Evolutionary conservation across 2,329 filamentous ascomycete genomes (phyloP), one percentile per base, ranked within the genome.

Genomic region (Colletotrichum endophyticum): DNA sequence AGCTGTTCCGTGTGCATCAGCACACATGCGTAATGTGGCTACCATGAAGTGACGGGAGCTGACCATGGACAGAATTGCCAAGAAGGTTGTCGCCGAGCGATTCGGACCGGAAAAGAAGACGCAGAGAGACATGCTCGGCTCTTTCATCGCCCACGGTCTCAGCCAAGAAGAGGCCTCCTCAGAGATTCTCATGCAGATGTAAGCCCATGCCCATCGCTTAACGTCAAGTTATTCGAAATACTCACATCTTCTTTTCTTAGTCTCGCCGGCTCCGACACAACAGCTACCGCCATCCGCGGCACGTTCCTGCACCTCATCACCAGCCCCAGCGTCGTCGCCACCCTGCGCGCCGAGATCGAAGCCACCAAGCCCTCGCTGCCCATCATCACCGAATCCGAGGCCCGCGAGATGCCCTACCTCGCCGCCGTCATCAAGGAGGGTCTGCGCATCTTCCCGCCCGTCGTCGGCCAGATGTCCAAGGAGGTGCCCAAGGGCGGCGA

Each of bases 201-300:
- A 78, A 64, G 27, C 87, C 85, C 25, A 87, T 87, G 0, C 84
- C 82, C 0, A 84, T 89, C 1, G 85, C 88, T 68, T 67, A 5
- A 87, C 13, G 81, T 1, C 39, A n/a, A 0, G 4, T n/a, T 6
- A n/a, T 12, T 0, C 2, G 39, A 44, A 44, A 44, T 44, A 44
- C 39, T 44, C 39, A 44, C n/a, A n/a, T n/a, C n/a, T n/a, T n/a
- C n/a, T n/a, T n/a, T n/a, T n/a, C n/a, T n/a, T n/a, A n/a, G 86
- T 39, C 84, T 91, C 7, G 91, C 91, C 8, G 91, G 91, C 8
- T 90, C 89, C 1, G 91, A 92, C 73, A 92, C 90, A 9, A 91
- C 90, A 0, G 89, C 91, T 0, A 90, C 89, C 1, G 87, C 87
- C 1, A 87, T 93, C 8, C 88, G 91, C 3, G 84, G 87, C 49